phyloP scores from a whole-genome alignment of 73 alveolate species.

The Blepharisma japonicum region DNA sequence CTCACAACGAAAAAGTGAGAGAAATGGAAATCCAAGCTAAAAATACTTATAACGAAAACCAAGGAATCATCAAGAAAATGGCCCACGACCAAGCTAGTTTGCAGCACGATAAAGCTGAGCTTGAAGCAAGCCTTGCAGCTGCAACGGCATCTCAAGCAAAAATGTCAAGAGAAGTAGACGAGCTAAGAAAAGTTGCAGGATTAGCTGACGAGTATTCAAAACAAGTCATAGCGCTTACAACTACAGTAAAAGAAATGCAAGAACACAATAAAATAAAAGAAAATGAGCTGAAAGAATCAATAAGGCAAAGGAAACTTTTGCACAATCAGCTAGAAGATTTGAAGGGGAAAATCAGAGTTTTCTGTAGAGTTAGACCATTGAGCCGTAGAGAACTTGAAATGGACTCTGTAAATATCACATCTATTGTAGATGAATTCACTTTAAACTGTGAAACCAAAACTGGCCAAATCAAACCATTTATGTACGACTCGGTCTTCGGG shows the following conservation, averaged over 20 bases:
- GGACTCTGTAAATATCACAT: constrained; percentile 15
- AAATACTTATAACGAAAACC: neutral
- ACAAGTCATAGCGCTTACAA: neutral
- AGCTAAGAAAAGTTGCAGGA: constrained; percentile 23
- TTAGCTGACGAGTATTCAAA: neutral
- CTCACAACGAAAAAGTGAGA: neutral
- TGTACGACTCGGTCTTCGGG: constrained; percentile 86
- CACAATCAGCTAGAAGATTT: constrained; percentile 82
- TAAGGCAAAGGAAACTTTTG: constrained; percentile 52
- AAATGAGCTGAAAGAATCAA: constrained; percentile 44
- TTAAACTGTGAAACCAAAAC: constrained; percentile 1
- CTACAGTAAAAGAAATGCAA: neutral
- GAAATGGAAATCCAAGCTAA: neutral
- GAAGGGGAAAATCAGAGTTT: constrained; percentile 91
- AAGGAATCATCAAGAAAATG: neutral
- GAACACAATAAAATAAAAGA: constrained; percentile 25
- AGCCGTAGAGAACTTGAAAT: constrained; percentile 46
- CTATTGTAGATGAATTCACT: constrained; percentile 25
- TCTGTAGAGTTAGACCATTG: constrained; percentile 90
- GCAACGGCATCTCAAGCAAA: neutral
- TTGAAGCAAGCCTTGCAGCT: neutral
- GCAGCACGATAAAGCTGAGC: neutral
- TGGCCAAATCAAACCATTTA: constrained; percentile 59
- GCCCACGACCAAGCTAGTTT: neutral
- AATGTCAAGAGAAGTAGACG: neutral